Base-by-base conservation (phyloP, 1,284 basidiomycete genomes). In the Boletus smithii region DNA sequence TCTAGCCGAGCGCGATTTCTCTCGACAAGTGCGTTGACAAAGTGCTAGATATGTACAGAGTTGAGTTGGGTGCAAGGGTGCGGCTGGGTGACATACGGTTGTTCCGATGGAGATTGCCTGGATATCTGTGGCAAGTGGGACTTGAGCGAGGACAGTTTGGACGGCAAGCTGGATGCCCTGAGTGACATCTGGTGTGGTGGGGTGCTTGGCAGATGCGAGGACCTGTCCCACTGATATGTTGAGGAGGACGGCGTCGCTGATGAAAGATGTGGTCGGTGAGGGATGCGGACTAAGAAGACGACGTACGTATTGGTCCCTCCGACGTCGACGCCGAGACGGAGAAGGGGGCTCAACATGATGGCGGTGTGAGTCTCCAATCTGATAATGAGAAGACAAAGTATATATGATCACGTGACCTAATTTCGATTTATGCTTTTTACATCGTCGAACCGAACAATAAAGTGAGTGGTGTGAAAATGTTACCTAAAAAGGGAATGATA, bases 21-120 rank as follows among this genome's bases (percentile, higher is more conserved):
- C 59, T 80, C 77, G 35, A 80, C 63, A 2, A 80, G 72, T 0
- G 79, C 77, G 50, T 80, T 80, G 47, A 79, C 70, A 63, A 80
- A 80, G 36, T 69, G 68, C 69, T 69, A 14, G 11, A 23, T 3
- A 10, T 0, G 5, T 5, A 3, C n/a, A n/a, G n/a, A n/a, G n/a
- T n/a, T n/a, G n/a, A n/a, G n/a, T n/a, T n/a, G n/a, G n/a, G n/a
- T n/a, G n/a, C n/a, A n/a, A n/a, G n/a, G n/a, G n/a, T n/a, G n/a
- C n/a, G n/a, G n/a, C n/a, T n/a, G n/a, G n/a, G n/a, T n/a, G n/a
- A n/a, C 66, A 5, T 42, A 70, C 68, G 1, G 69, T 70, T 0
- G 70, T 71, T 4, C 70, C 69, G 44, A 70, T 63, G 31, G 69
- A 53, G 18, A 70, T 54, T 3, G 67, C 67, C 39, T 68, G 65